Percentiles rank a stretch among this genome's conserved stretches.
Conservation (phyloP, 441 rosid genomes). For the Adansonia grandidieri region DNA sequence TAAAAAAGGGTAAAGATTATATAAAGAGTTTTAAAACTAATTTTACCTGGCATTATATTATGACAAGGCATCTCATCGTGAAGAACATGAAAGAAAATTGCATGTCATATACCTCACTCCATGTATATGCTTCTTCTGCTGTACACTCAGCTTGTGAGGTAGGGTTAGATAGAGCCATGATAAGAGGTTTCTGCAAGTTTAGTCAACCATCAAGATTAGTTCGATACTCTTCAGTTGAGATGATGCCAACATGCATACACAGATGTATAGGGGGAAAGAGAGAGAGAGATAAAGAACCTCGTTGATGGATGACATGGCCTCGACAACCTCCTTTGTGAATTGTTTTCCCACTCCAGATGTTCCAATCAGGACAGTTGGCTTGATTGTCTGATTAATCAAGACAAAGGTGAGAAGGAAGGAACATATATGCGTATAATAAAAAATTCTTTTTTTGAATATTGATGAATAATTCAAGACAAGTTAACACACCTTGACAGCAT, state of each 20-base stretch:
- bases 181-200: conserved; percentile 73
- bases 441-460: not conserved
- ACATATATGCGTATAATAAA: not conserved
- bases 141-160: conserved; percentile 98
- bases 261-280: not conserved
- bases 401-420: conserved; percentile 21
- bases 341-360: conserved; percentile 92
- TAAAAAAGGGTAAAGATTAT: not conserved
- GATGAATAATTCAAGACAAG: not conserved
- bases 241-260: not conserved
- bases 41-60: not conserved
- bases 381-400: conserved; percentile 65
- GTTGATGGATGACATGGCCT: conserved; percentile 84
- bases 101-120: conserved; percentile 68
- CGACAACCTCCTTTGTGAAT: conserved; percentile 86
- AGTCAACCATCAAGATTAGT: conserved; percentile 26
- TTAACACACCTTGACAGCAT: conserved; percentile 71
- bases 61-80: not conserved
- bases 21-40: not conserved
- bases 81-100: not conserved
- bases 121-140: conserved; percentile 96
- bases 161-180: conserved; percentile 94
- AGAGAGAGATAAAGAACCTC: conserved; percentile 54
- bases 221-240: conserved; percentile 14
- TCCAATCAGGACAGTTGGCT: conserved; percentile 92